A percentile compares a stretch with the other conserved stretches of the same genome.
phyloP scores from a whole-genome alignment of 2,329 filamentous ascomycete genomes.

The Xylaria arbuscula region DNA sequence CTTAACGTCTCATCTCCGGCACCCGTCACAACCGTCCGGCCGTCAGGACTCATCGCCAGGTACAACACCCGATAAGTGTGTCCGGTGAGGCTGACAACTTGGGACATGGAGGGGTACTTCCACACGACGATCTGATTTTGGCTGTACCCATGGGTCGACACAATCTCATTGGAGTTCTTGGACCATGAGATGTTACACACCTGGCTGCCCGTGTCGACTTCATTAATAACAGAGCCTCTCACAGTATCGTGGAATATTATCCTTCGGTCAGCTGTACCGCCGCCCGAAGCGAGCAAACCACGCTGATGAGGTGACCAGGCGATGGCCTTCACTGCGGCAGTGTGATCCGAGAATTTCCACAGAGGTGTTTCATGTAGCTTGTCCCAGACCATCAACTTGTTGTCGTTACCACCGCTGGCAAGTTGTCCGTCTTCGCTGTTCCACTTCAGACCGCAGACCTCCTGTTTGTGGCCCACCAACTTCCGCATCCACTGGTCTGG shows the following conservation, averaged over 20 bases:
- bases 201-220: constrained; percentile 95
- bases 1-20: constrained; percentile 95
- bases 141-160: constrained; percentile 95
- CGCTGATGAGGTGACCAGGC: constrained; percentile 97
- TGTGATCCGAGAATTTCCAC: constrained; percentile 95
- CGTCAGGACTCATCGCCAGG: constrained; percentile 96
- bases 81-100: constrained; percentile 93
- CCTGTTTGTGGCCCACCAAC: constrained; percentile 94
- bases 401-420: constrained; percentile 96
- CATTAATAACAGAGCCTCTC: constrained; percentile 82
- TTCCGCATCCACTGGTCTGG: constrained; percentile 91
- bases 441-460: constrained; percentile 97
- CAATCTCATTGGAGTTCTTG: constrained; percentile 97
- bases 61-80: constrained; percentile 98
- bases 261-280: constrained; percentile 92
- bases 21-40: constrained; percentile 91
- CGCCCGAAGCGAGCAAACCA: constrained; percentile 92
- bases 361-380: constrained; percentile 91
- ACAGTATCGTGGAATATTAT: constrained; percentile 99
- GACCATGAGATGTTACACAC: constrained; percentile 99
- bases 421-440: constrained; percentile 96
- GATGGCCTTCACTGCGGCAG: constrained; percentile 96
- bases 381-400: constrained; percentile 99
- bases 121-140: constrained; percentile 99
- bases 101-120: constrained; percentile 99